Percentiles rank a stretch among this genome's conserved stretches.
Conservation (phyloP, 176 grass and related monocot genomes). For the Bonia amplexicaulis region DNA sequence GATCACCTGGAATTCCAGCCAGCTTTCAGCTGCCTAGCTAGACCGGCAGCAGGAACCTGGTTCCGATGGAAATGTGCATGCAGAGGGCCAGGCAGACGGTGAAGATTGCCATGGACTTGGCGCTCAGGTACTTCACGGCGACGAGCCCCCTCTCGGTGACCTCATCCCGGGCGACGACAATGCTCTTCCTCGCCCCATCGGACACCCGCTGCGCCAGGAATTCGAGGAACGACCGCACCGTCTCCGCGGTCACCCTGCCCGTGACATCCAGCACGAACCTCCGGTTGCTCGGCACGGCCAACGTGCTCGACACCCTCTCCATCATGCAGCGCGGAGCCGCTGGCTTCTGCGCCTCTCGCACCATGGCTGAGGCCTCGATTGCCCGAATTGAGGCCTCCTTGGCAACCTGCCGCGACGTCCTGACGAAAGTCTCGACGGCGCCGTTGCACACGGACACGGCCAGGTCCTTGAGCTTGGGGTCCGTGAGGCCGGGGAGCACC, state of each 20-base stretch:
- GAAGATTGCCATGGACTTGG: constrained; percentile 73
- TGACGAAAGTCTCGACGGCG: constrained; percentile 69
- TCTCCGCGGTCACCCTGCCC: constrained; percentile 65
- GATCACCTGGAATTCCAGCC: constrained; percentile 27
- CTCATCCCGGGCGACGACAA: constrained; percentile 36
- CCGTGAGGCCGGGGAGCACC: constrained; percentile 31
- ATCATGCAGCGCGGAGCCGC: not conserved
- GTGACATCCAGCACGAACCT: constrained; percentile 81
- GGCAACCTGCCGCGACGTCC: constrained; percentile 56
- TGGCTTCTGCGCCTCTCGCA: not conserved
- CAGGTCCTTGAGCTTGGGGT: constrained; percentile 80
- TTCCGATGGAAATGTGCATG: constrained; percentile 72
- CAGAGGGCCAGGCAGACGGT: constrained; percentile 69
- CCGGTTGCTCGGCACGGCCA: constrained; percentile 60
- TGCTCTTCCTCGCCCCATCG: constrained; percentile 48
- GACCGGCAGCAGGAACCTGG: constrained; percentile 51
- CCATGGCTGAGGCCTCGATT: not conserved
- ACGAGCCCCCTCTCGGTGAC: constrained; percentile 50
- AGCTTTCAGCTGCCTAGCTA: not conserved
- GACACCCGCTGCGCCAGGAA: constrained; percentile 49
- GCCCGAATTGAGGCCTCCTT: constrained; percentile 8
- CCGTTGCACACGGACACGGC: constrained; percentile 81
- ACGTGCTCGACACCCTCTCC: constrained; percentile 51
- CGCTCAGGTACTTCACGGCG: constrained; percentile 50
- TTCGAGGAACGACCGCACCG: constrained; percentile 71